Percentiles rank a stretch among this genome's conserved stretches.
phyloP scores from a whole-genome alignment of 225 moss, liverwort and hornwort species.

The Anthoceros angustus region DNA sequence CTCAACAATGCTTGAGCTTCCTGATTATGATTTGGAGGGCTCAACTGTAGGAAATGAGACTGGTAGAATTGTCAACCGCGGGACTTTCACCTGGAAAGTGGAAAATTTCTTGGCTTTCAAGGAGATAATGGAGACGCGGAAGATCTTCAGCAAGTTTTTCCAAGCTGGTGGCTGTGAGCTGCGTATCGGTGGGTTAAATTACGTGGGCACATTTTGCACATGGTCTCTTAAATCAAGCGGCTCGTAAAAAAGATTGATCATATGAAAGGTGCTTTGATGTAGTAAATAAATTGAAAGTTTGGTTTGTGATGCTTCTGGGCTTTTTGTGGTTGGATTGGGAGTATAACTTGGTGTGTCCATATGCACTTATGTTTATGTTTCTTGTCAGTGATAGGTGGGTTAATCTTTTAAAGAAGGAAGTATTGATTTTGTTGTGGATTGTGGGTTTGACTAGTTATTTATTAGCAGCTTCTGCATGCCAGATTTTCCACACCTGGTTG shows the following conservation, averaged over 20 bases:
- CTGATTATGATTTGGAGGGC: conserved; percentile 69
- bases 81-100: conserved; percentile 97
- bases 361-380: not conserved
- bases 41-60: conserved; percentile 66
- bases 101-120: conserved; percentile 97
- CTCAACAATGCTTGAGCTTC: conserved; percentile 96
- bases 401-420: no score
- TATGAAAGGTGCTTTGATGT: conserved; percentile 15
- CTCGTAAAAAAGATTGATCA: conserved; percentile 15
- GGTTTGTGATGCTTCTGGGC: conserved; percentile 9
- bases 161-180: conserved; percentile 99
- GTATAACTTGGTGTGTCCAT: not conserved
- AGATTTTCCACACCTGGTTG: no score
- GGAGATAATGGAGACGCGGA: conserved; percentile 99
- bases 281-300: conserved; percentile 11
- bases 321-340: not conserved
- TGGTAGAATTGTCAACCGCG: conserved; percentile 81
- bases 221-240: conserved; percentile 15
- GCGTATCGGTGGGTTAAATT: conserved; percentile 75
- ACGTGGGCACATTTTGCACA: conserved; percentile 14
- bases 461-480: no score
- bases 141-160: conserved; percentile 99
- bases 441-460: no score
- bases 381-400: no score
- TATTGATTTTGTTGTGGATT: no score